Evolutionary conservation across 2,329 filamentous ascomycete species (phyloP).

Genomic region (Paecilomyces variotii): DNA sequence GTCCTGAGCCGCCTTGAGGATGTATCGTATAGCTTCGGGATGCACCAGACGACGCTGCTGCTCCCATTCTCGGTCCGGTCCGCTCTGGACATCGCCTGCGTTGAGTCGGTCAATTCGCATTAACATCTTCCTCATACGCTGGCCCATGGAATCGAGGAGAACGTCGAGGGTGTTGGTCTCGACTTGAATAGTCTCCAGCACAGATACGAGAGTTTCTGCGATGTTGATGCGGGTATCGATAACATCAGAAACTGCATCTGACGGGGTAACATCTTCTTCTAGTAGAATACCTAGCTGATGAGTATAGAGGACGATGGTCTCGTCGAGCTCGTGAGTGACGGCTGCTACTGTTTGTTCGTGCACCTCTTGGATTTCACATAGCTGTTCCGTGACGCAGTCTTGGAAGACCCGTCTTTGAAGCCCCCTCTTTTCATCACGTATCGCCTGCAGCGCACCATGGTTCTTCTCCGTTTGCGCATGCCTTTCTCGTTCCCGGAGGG

Average conservation of each 20-base stretch:
- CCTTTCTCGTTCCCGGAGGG: not conserved
- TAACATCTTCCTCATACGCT: not conserved
- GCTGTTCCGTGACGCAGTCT: not conserved
- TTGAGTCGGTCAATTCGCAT: not conserved
- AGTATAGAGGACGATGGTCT: not conserved
- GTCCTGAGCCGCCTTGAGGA: not conserved
- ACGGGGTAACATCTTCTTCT: not conserved
- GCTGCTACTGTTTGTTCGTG: not conserved
- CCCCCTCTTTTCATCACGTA: not conserved
- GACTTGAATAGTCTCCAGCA: not conserved
- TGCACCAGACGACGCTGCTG: not conserved
- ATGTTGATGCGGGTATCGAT: not conserved
- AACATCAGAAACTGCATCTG: not conserved
- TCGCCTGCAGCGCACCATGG: not conserved
- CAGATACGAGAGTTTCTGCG: not conserved
- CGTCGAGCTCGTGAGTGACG: not conserved
- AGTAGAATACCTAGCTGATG: not conserved
- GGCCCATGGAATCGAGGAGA: not conserved
- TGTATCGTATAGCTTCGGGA: not conserved
- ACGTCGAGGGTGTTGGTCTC: not conserved
- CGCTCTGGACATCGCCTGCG: not conserved
- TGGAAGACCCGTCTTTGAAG: not conserved
- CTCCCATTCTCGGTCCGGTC: not conserved
- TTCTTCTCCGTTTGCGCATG: not conserved
- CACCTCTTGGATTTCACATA: not conserved